Conservation (phyloP, 768 basidiomycete species). For the Trametopsis cervina region DNA sequence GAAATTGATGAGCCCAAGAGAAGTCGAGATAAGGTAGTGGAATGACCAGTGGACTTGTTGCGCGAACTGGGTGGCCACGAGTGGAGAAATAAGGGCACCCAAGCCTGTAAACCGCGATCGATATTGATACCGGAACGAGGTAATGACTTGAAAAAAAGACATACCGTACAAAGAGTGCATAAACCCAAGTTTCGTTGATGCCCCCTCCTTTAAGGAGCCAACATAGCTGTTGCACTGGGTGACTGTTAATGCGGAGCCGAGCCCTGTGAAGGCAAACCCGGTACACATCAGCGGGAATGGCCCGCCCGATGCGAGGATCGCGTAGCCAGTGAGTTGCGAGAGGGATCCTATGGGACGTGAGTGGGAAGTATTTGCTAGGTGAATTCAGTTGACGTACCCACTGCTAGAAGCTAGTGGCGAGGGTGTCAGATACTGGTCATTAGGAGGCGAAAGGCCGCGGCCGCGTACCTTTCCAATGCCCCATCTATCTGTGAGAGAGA, state of each 20-base stretch:
- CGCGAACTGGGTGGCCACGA: conserved; percentile 50
- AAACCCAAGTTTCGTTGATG: conserved; percentile 59
- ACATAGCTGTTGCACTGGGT: conserved; percentile 71
- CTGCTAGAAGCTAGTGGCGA: not conserved
- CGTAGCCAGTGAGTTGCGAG: conserved; percentile 46
- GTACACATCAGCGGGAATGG: conserved; percentile 61
- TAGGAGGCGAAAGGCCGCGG: too few species aligned
- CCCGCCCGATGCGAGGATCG: conserved; percentile 44
- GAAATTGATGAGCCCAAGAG: conserved; percentile 16
- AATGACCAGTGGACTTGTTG: conserved; percentile 30
- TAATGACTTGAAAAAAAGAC: too few species aligned
- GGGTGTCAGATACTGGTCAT: too few species aligned
- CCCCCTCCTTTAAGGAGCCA: conserved; percentile 46
- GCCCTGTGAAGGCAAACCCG: conserved; percentile 38
- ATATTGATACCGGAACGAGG: too few species aligned
- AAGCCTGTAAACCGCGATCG: too few species aligned
- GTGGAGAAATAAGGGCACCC: conserved; percentile 45
- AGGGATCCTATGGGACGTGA: conserved; percentile 38
- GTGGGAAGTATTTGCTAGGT: not conserved
- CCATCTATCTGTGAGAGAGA: conserved; percentile 37
- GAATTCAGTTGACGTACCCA: not conserved
- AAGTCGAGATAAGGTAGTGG: conserved; percentile 34
- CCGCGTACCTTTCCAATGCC: conserved; percentile 41
- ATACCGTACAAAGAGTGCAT: conserved; percentile 63
- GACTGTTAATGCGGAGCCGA: conserved; percentile 46